Conservation (phyloP, 208 protist species). For the Leishmania arabica region DNA sequence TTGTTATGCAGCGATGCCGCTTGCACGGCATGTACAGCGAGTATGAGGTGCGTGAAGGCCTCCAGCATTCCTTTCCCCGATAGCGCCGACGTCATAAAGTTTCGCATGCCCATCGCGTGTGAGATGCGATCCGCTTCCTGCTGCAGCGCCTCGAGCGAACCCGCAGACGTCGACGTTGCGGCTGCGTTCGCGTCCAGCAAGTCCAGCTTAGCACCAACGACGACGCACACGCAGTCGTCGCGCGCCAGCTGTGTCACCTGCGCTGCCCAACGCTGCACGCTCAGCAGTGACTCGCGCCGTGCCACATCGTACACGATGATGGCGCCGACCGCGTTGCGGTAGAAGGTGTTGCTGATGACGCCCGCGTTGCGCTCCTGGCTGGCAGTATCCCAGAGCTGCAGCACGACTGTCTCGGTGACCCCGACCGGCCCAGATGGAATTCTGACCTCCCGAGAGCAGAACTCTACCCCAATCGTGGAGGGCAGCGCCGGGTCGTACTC, state of each 20-base stretch:
- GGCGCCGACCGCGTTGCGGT: constrained; percentile 48
- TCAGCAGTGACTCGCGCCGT: constrained; percentile 36
- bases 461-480: constrained; percentile 97
- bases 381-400: constrained; percentile 83
- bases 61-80: constrained; percentile 41
- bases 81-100: constrained; percentile 43
- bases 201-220: constrained; percentile 50
- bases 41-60: constrained; percentile 50
- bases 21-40: constrained; percentile 50
- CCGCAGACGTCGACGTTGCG: not conserved
- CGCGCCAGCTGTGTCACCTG: constrained; percentile 34
- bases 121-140: constrained; percentile 42
- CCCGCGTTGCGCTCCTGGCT: constrained; percentile 44
- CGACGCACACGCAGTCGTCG: constrained; percentile 51
- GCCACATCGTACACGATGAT: constrained; percentile 59
- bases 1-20: constrained; percentile 10
- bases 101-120: constrained; percentile 46
- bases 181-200: constrained; percentile 6
- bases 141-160: constrained; percentile 13
- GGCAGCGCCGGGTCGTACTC: constrained; percentile 87
- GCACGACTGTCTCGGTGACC: constrained; percentile 50
- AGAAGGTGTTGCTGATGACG: constrained; percentile 50
- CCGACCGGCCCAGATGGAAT: constrained; percentile 50
- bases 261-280: constrained; percentile 36
- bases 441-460: constrained; percentile 94